phyloP scores from a whole-genome alignment of 257 asterid species.

The Solanum boliviense region DNA sequence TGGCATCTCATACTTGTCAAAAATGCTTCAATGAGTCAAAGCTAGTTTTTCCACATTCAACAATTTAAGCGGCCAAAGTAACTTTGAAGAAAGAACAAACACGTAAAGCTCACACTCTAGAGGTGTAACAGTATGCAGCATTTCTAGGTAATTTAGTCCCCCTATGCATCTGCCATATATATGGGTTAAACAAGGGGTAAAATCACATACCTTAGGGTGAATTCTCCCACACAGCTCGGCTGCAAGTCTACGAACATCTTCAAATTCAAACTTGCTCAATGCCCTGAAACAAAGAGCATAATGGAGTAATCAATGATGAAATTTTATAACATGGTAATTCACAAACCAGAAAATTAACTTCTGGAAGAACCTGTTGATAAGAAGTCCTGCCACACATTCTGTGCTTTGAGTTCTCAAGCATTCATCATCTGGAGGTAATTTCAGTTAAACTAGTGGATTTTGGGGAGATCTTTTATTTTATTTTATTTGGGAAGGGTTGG shows the following conservation, averaged over 20 bases:
- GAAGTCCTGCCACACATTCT: constrained; percentile 55
- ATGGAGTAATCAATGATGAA: neutral
- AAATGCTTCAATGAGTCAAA: neutral
- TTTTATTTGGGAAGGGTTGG: neutral
- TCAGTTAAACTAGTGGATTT: neutral
- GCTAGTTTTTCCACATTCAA: neutral
- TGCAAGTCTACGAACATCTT: constrained; percentile 90
- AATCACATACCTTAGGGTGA: constrained; percentile 55
- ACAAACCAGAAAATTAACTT: neutral
- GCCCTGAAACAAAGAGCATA: constrained; percentile 37
- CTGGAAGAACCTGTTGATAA: constrained; percentile 49
- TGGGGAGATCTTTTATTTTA: neutral
- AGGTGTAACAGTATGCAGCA: neutral
- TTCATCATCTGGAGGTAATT: constrained; percentile 29
- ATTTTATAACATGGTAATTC: neutral
- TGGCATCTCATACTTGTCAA: neutral
- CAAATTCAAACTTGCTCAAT: constrained; percentile 54
- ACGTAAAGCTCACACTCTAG: neutral
- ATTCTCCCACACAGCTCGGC: constrained; percentile 92
- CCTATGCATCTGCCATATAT: neutral
- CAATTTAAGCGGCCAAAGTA: neutral
- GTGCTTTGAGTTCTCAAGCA: constrained; percentile 22
- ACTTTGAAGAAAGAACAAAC: neutral
- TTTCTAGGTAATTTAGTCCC: neutral
- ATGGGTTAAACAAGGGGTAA: neutral